Evolutionary conservation across 441 rosid species (phyloP), one percentile per base, ranked within the genome.

Genomic region (Mallotus repandus): DNA sequence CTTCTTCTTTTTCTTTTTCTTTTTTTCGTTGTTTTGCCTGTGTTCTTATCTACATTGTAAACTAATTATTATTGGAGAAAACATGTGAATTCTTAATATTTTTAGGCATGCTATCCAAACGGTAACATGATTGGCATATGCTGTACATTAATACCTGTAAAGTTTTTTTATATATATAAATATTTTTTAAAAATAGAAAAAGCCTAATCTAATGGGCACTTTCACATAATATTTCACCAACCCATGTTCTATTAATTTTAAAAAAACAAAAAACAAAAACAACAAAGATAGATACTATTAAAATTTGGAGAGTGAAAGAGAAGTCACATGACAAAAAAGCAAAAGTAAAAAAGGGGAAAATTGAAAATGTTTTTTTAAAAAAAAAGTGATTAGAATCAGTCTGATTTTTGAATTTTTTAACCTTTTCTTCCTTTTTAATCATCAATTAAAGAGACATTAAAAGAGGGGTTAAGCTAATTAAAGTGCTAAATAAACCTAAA

Each of bases 301-400:
- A 22, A 41, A 29, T 1, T 60, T 32, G 1, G 41, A 49, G 60
- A 61, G 58, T 14, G 16, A 19, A 12, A 71, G 16, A 71, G 60
- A 53, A 63, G 49, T 35, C 66, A 19, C 49, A 48, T 58, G 74
- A 12, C 22, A 14, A 19, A 50, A 68, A 69, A 59, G 63, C 43
- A 69, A 73, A 78, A 69, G 77, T 9, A 13, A 61, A 66, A 43
- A 29, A 5, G 4, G 2, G 4, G 5, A 32, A 18, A 74, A 50
- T 5, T 25, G 9, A 54, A 54, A 4, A 54, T 48, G 14, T 9
- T 29, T 1, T 29, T 29, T 29, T 0, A 11, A n/a, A 18, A 19
- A 25, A 41, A 71, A 74, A 68, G 76, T 5, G 29, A 63, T 38
- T 21, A 63, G 76, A 72, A 76, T 72, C 62, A 63, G 56, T 71